A percentile compares a stretch with the other conserved stretches of the same genome.
Evolutionary conservation across 371 early-diverging fungal genomes (phyloP).

Genomic region (Mucor irregularis): DNA sequence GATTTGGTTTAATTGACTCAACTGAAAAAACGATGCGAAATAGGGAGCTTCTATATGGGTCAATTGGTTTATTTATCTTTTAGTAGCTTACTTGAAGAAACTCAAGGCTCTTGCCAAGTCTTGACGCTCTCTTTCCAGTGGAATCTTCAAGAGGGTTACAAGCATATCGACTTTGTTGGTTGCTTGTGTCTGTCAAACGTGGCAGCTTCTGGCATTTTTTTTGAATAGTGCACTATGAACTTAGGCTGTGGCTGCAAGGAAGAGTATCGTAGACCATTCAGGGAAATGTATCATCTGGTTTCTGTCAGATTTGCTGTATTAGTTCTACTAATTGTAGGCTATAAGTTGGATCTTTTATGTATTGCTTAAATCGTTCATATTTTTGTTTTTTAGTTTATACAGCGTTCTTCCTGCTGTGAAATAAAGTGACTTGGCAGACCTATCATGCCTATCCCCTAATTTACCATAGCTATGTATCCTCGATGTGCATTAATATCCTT

Average conservation of each 20-base stretch:
- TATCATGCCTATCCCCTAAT: no score
- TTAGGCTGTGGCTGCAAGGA: no score
- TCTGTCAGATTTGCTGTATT: background rate
- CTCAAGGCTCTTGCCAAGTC: slow-evolving; percentile 1
- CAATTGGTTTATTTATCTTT: background rate
- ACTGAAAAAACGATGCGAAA: no score
- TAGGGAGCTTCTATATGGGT: no score
- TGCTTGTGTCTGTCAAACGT: background rate
- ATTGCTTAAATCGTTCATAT: background rate
- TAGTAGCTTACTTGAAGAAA: background rate
- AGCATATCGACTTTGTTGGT: background rate
- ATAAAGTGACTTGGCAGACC: no score
- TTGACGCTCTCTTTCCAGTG: background rate
- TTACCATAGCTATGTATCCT: no score
- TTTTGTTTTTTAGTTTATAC: background rate
- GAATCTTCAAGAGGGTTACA: background rate
- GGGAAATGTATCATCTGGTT: slow-evolving; percentile 3
- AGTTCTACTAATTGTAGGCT: background rate
- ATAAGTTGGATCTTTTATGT: background rate
- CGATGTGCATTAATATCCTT: no score
- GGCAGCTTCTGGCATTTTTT: background rate
- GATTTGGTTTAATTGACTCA: no score
- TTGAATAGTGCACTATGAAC: no score
- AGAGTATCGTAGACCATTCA: slow-evolving; percentile 2
- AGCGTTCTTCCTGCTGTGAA: background rate